A percentile compares a stretch with the other conserved stretches of the same genome.
Conservation (phyloP, 2,329 filamentous ascomycete genomes). For the Massarina eburnea region DNA sequence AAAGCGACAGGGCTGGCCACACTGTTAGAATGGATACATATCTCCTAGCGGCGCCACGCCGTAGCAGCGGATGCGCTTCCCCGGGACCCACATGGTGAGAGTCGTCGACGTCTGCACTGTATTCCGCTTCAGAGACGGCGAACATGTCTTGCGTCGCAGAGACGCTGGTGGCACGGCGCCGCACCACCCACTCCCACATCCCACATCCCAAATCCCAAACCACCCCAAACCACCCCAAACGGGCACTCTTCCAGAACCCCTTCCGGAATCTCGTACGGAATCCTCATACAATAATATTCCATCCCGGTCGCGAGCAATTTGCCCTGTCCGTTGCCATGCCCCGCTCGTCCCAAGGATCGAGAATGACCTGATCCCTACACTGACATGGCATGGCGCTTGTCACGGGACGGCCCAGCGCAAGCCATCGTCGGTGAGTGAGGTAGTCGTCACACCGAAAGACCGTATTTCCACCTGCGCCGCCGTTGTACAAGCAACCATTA, state of each 20-base stretch:
- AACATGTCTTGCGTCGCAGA: slow-evolving; percentile 3
- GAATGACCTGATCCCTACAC: slow-evolving; percentile 13
- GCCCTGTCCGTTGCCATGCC: slow-evolving; percentile 16
- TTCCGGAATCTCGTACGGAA: no score
- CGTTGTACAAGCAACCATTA: background rate
- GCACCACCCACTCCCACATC: no score
- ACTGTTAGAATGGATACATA: slow-evolving; percentile 33
- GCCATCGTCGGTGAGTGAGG: background rate
- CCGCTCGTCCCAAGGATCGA: slow-evolving; percentile 17
- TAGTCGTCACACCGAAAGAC: background rate
- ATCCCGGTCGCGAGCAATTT: slow-evolving; percentile 15
- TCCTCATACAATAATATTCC: background rate
- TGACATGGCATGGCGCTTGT: slow-evolving; percentile 11
- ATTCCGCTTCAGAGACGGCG: background rate
- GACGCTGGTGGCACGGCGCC: no score
- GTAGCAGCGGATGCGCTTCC: slow-evolving; percentile 38
- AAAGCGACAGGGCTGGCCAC: slow-evolving; percentile 26
- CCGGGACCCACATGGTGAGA: slow-evolving; percentile 34
- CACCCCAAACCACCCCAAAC: background rate
- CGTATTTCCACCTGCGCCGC: background rate
- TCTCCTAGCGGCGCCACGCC: slow-evolving; percentile 39
- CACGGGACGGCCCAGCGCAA: no score
- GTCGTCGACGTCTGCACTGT: background rate
- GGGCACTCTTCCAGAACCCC: background rate
- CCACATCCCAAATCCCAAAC: no score